Conservation (phyloP, 345 rosid species). For the Nasturtium officinale region DNA sequence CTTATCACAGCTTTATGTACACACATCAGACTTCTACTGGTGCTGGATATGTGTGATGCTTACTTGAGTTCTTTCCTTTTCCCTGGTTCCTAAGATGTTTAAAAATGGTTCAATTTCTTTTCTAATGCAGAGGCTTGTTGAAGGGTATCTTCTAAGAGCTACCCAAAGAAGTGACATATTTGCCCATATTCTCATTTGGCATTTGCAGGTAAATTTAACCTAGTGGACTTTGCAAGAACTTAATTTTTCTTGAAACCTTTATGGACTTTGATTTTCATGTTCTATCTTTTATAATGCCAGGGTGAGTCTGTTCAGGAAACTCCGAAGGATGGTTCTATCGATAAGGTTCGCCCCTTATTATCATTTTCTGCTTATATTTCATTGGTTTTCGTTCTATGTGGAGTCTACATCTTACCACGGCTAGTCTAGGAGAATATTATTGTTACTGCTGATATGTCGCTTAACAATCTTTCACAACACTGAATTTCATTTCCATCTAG, state of each 20-base stretch:
- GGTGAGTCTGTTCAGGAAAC: slow-evolving; percentile 80
- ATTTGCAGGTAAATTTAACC: slow-evolving; percentile 68
- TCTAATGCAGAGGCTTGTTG: slow-evolving; percentile 76
- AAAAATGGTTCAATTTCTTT: slow-evolving; percentile 17
- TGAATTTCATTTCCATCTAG: slow-evolving; percentile 14
- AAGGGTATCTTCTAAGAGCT: slow-evolving; percentile 98
- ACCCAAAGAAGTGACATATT: slow-evolving; percentile 95
- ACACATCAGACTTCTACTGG: slow-evolving; percentile 3
- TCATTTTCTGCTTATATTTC: slow-evolving; percentile 17
- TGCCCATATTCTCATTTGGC: slow-evolving; percentile 98
- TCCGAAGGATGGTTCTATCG: slow-evolving; percentile 61
- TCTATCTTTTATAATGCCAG: slow-evolving; percentile 52
- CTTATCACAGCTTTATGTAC: slow-evolving; percentile 18
- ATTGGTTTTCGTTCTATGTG: slow-evolving; percentile 8
- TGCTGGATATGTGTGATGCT: slow-evolving; percentile 4
- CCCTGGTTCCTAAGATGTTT: slow-evolving; percentile 6
- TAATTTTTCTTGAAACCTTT: slow-evolving; percentile 20
- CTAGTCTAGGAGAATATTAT: neutral
- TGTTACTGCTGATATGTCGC: slow-evolving; percentile 5
- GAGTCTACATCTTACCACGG: slow-evolving; percentile 25
- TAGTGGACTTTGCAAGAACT: slow-evolving; percentile 27
- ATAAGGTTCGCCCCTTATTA: slow-evolving; percentile 54
- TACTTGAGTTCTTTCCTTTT: slow-evolving; percentile 24
- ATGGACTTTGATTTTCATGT: slow-evolving; percentile 24
- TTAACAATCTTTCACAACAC: slow-evolving; percentile 11